Percentiles rank a stretch among this genome's conserved stretches.
These are phyloP conservation scores for Coemansia guatemalensis DNA, from an alignment of 192 early-diverging fungal species.

Conservation along the genomic window DNA sequence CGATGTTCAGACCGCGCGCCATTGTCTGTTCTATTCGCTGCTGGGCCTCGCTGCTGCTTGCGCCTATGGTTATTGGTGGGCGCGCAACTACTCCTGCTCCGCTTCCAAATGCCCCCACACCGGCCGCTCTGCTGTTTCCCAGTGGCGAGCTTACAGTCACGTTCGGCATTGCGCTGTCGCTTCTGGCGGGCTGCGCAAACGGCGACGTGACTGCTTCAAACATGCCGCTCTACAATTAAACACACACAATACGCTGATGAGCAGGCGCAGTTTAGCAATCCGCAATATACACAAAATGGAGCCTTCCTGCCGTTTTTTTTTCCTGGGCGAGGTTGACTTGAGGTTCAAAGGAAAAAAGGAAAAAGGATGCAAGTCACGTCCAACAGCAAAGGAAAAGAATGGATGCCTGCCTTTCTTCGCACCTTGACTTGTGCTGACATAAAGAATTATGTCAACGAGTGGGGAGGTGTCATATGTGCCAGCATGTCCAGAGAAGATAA, in stretches of 20 bases:
- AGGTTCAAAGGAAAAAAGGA: not conserved
- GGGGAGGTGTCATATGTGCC: not conserved
- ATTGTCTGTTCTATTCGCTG: conserved; percentile 39
- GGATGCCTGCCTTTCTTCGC: not conserved
- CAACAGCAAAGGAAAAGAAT: not conserved
- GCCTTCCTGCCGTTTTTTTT: not conserved
- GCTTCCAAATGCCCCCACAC: not conserved
- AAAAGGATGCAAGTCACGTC: not conserved
- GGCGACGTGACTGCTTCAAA: conserved; percentile 8
- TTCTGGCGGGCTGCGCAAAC: conserved; percentile 12
- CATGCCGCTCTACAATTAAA: conserved; percentile 31
- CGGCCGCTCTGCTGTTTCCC: not conserved
- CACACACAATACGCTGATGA: not conserved
- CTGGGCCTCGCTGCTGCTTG: conserved; percentile 25
- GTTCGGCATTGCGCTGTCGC: not conserved
- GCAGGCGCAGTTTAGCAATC: not conserved
- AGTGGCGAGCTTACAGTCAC: not conserved
- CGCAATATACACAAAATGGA: not conserved
- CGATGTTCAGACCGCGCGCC: conserved; percentile 38
- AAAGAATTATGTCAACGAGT: not conserved
- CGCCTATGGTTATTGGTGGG: conserved; percentile 15
- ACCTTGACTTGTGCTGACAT: not conserved
- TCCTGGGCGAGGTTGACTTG: not conserved
- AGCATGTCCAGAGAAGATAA: not conserved
- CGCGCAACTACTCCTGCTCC: conserved; percentile 10